A percentile compares a stretch with the other conserved stretches of the same genome.
Evolutionary conservation across 2,329 filamentous ascomycete genomes (phyloP).

Genomic region (Rutstroemia sp.): DNA sequence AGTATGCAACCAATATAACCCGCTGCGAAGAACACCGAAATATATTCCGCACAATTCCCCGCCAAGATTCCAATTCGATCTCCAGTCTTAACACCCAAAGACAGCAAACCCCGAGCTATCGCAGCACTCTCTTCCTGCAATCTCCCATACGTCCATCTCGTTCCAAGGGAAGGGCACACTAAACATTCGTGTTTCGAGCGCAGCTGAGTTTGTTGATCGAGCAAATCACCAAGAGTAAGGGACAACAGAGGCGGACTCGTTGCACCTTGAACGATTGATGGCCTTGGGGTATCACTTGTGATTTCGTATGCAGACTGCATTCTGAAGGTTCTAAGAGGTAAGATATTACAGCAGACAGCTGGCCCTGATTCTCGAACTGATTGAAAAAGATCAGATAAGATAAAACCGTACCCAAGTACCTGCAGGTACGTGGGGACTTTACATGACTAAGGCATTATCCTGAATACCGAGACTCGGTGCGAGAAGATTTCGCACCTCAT

Average conservation of each 20-base stretch:
- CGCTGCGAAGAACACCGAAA: slow-evolving; percentile 13
- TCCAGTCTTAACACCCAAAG: slow-evolving; percentile 11
- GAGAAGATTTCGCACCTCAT: not conserved
- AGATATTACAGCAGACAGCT: not conserved
- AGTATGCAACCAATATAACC: slow-evolving; percentile 53
- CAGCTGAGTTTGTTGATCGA: slow-evolving; percentile 1
- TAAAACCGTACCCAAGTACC: not conserved
- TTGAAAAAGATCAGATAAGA: slow-evolving; percentile 10
- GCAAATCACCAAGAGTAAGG: slow-evolving; percentile 4
- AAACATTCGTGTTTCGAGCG: not conserved
- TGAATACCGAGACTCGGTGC: not conserved
- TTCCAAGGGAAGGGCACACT: not conserved
- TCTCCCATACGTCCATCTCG: slow-evolving; percentile 1
- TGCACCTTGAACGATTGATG: slow-evolving; percentile 2
- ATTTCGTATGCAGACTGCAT: slow-evolving; percentile 6
- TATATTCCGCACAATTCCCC: slow-evolving; percentile 27
- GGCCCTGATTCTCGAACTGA: not conserved
- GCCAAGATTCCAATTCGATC: slow-evolving; percentile 20
- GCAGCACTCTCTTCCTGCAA: slow-evolving; percentile 1
- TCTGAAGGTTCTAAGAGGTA: not conserved
- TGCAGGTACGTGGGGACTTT: not conserved
- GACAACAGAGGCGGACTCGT: not conserved
- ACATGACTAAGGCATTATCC: not conserved
- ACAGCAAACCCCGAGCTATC: slow-evolving; percentile 55
- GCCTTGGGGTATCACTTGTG: not conserved